These are phyloP conservation scores for Trichosporon coremiiforme DNA, from an alignment of 1,284 basidiomycete species.

Conservation along the genomic window DNA sequence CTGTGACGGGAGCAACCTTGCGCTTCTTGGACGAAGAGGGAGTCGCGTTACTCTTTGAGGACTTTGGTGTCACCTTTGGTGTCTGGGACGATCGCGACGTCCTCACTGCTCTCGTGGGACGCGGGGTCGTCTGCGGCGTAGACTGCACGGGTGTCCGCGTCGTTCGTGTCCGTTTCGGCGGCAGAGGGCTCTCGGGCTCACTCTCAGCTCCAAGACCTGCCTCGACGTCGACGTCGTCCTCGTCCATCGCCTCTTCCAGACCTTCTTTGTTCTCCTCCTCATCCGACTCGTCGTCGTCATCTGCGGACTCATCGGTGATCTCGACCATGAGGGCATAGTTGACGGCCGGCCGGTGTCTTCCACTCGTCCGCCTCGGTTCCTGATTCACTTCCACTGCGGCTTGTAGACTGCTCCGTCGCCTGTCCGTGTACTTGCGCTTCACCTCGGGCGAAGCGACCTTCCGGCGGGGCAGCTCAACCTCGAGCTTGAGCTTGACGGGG, in stretches of 20 bases:
- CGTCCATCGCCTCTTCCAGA: neutral
- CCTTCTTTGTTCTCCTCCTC: neutral
- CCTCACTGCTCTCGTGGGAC: neutral
- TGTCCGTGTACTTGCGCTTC: neutral
- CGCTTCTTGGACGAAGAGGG: neutral
- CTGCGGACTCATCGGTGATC: neutral
- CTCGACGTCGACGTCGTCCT: neutral
- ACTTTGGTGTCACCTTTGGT: neutral
- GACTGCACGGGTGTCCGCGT: neutral
- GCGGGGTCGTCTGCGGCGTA: neutral
- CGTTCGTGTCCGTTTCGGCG: neutral
- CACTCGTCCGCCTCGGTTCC: neutral
- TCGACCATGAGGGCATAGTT: neutral
- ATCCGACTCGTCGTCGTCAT: neutral
- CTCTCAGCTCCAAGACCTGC: neutral
- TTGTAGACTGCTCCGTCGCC: neutral
- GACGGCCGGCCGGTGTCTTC: neutral
- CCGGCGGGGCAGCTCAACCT: too few relatives aligned
- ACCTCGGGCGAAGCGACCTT: slow-evolving; percentile 3
- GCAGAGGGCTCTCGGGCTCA: too few relatives aligned
- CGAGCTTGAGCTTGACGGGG: slow-evolving; percentile 6
- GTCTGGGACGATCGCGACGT: neutral
- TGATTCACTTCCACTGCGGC: neutral
- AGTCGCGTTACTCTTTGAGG: neutral
- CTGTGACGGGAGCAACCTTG: neutral